A percentile compares a stretch with the other conserved stretches of the same genome.
These are phyloP conservation scores for Colletotrichum spaethianum DNA, from an alignment of 2,329 filamentous ascomycete species.

Conservation along the genomic window DNA sequence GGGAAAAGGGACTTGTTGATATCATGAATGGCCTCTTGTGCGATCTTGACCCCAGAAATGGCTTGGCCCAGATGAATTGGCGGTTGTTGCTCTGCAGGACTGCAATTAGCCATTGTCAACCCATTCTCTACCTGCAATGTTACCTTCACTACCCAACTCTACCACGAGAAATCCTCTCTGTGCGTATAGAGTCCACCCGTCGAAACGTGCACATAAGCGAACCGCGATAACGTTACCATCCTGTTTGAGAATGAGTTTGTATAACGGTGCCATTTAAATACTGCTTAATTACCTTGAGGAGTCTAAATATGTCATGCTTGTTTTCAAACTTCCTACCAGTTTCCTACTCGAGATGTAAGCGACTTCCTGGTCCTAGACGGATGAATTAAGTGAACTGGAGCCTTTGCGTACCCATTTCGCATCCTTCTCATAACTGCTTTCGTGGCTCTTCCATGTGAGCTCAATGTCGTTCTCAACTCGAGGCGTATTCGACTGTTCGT, in stretches of 20 bases:
- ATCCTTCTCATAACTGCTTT: rapidly evolving
- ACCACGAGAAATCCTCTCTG: not conserved
- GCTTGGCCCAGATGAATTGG: not conserved
- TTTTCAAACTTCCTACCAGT: not conserved
- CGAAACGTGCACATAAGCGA: not conserved
- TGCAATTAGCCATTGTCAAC: not conserved
- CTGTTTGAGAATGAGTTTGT: not conserved
- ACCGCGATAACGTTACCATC: not conserved
- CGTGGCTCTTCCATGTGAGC: not conserved
- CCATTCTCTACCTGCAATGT: not conserved
- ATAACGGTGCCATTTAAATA: too few relatives aligned
- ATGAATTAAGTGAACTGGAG: too few relatives aligned
- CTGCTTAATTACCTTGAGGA: not conserved
- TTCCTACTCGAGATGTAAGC: not conserved
- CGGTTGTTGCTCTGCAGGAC: not conserved
- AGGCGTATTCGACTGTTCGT: not conserved
- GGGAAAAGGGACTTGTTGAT: not conserved
- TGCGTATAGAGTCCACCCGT: not conserved
- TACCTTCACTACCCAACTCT: not conserved
- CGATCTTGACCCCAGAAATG: not conserved
- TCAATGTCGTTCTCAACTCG: not conserved
- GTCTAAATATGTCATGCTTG: not conserved
- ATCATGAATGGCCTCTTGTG: not conserved
- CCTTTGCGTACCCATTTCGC: not conserved
- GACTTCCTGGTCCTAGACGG: too few relatives aligned